These are phyloP conservation scores for Domatiomyces globalis DNA, from an alignment of 2,329 filamentous ascomycete species.

Conservation along the genomic window DNA sequence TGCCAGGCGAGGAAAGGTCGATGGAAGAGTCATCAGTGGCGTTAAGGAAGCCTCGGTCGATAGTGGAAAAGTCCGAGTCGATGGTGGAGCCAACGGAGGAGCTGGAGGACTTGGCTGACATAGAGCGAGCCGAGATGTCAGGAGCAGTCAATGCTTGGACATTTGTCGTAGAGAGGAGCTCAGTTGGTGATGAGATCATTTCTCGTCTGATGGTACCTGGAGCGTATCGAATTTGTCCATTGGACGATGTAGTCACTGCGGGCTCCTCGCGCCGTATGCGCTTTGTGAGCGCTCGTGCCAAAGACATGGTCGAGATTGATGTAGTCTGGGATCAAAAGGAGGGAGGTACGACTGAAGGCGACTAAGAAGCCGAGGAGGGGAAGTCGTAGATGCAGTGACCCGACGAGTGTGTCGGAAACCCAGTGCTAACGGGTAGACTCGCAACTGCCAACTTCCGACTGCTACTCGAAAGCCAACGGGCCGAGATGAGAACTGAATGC, in stretches of 20 bases:
- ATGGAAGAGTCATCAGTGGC: conserved; percentile 29
- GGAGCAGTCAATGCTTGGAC: conserved; percentile 91
- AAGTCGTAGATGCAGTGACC: neutral
- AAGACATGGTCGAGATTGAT: conserved; percentile 19
- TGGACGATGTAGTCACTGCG: conserved; percentile 30
- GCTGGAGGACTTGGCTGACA: conserved; percentile 33
- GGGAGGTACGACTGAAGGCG: neutral
- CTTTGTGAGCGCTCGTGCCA: conserved; percentile 34
- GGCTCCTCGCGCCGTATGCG: conserved; percentile 34
- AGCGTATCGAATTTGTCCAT: conserved; percentile 31
- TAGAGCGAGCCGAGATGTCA: conserved; percentile 44
- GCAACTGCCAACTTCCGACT: neutral
- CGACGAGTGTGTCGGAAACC: neutral
- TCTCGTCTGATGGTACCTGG: conserved; percentile 33
- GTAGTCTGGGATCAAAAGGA: neutral
- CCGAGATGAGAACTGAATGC: conserved; percentile 3
- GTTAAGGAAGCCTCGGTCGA: conserved; percentile 35
- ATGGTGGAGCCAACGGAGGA: conserved; percentile 42
- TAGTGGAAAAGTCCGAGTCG: conserved; percentile 48
- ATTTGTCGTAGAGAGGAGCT: conserved; percentile 87
- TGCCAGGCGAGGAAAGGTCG: conserved; percentile 24
- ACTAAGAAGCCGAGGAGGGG: neutral
- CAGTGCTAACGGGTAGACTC: neutral
- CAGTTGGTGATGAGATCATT: conserved; percentile 69
- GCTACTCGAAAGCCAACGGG: too few relatives aligned